These are phyloP conservation scores for Nakazawaea wyomingensis DNA, from an alignment of 805 yeast species.

Conservation along the genomic window DNA sequence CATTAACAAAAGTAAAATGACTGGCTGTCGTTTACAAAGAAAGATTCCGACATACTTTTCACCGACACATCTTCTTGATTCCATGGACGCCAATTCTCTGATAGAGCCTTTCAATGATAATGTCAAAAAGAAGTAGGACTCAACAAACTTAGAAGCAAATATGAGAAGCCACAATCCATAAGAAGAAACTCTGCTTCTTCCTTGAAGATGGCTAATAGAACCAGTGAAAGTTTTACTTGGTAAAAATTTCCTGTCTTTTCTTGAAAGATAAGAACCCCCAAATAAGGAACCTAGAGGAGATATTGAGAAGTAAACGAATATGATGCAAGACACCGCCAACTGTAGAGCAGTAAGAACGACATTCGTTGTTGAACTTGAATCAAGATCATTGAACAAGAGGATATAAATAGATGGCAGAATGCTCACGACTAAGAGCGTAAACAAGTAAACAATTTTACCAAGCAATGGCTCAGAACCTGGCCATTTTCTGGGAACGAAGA, in stretches of 20 bases:
- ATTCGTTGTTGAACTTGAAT: conserved; percentile 28
- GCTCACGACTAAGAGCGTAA: conserved; percentile 38
- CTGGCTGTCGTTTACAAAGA: conserved; percentile 54
- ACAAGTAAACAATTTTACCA: conserved; percentile 39
- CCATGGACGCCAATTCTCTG: conserved; percentile 57
- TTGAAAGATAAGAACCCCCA: conserved; percentile 29
- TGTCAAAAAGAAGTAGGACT: conserved; percentile 75
- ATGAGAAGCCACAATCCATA: conserved; percentile 66
- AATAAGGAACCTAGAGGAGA: conserved; percentile 59
- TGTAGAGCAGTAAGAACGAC: conserved; percentile 48
- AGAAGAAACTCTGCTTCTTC: conserved; percentile 55
- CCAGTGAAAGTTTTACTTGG: conserved; percentile 58
- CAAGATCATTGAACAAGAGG: conserved; percentile 33
- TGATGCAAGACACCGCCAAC: conserved; percentile 46
- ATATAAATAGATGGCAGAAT: conserved; percentile 49
- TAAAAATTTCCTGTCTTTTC: conserved; percentile 34
- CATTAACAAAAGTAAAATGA: conserved; percentile 47
- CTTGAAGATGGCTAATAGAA: conserved; percentile 47
- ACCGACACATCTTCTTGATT: conserved; percentile 53
- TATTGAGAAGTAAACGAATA: conserved; percentile 52
- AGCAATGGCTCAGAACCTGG: conserved; percentile 63
- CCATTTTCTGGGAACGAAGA: conserved; percentile 68
- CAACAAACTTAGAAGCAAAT: conserved; percentile 62
- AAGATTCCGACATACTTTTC: conserved; percentile 48
- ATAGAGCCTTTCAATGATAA: conserved; percentile 70